Percentiles rank a stretch among this genome's conserved stretches.
Conservation (phyloP, 352 stramenopile species). For the Pythium dissotocum region DNA sequence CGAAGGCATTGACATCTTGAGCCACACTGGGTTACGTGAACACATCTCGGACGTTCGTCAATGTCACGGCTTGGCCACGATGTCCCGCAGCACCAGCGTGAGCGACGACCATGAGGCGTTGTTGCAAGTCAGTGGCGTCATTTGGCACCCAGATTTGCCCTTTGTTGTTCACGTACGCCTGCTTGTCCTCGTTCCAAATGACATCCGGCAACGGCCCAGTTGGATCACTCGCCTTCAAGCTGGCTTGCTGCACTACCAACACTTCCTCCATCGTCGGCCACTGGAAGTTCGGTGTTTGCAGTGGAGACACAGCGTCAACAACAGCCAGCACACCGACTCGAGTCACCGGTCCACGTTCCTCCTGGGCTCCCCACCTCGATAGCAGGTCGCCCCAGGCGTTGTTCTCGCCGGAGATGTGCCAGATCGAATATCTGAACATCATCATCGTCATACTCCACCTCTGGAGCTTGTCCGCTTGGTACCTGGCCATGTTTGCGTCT, state of each 20-base stretch:
- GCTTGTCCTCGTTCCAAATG: constrained; percentile 7
- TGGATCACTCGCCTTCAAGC: background rate
- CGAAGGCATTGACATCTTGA: background rate
- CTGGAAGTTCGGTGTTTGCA: constrained; percentile 17
- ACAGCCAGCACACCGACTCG: background rate
- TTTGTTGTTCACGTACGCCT: background rate
- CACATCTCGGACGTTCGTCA: background rate
- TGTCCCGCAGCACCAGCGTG: constrained; percentile 30
- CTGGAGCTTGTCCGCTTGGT: constrained; percentile 35
- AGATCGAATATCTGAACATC: constrained; percentile 13
- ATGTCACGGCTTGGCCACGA: background rate
- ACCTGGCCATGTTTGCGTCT: constrained; percentile 14
- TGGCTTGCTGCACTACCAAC: background rate
- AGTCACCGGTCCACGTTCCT: background rate
- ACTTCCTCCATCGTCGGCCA: constrained; percentile 22
- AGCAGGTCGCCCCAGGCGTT: constrained; percentile 40
- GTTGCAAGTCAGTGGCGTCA: constrained; percentile 24
- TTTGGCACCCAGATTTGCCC: constrained; percentile 28
- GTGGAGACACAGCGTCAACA: constrained; percentile 11
- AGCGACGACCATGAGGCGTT: constrained; percentile 25
- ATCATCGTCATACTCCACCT: constrained; percentile 11
- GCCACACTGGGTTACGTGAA: background rate
- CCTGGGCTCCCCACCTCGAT: constrained; percentile 21
- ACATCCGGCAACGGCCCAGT: background rate
- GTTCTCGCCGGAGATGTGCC: constrained; percentile 26